These are phyloP conservation scores for Nannizziopsis arthrosporioides DNA, from an alignment of 2,329 filamentous ascomycete genomes.

Conservation along the genomic window DNA sequence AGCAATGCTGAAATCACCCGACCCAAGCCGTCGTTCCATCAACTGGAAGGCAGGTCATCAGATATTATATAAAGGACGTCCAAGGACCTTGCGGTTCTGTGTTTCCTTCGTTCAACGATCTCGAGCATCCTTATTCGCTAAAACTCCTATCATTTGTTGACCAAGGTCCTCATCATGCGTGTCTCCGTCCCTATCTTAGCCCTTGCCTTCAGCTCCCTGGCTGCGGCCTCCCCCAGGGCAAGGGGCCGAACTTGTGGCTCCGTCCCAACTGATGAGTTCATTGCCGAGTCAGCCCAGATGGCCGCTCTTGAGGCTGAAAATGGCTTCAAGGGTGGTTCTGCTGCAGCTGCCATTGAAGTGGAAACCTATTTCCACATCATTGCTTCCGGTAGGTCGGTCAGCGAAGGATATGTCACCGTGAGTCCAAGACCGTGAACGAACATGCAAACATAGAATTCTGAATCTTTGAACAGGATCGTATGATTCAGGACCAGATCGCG, in stretches of 20 bases:
- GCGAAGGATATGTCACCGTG: slow-evolving; percentile 25
- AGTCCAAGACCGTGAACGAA: slow-evolving; percentile 6
- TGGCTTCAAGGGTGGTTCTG: neutral
- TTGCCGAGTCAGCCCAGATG: neutral
- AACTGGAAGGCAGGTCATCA: neutral
- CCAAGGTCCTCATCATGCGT: slow-evolving; percentile 9
- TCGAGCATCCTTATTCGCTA: neutral
- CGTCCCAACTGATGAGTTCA: slow-evolving; percentile 8
- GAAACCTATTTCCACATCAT: slow-evolving; percentile 39
- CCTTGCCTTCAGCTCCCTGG: slow-evolving; percentile 10
- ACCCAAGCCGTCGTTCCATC: slow-evolving; percentile 1
- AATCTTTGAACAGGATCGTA: slow-evolving; percentile 5
- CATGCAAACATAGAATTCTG: neutral
- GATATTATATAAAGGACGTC: slow-evolving; percentile 1
- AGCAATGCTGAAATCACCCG: neutral
- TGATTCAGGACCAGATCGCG: slow-evolving; percentile 14
- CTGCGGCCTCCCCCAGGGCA: slow-evolving; percentile 1
- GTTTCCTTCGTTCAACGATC: neutral
- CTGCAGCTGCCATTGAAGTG: slow-evolving; percentile 22
- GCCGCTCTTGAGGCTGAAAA: neutral
- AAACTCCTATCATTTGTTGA: neutral
- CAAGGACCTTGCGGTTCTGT: neutral
- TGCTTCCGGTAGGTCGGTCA: slow-evolving; percentile 22
- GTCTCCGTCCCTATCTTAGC: slow-evolving; percentile 8
- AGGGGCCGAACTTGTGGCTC: slow-evolving; percentile 7